Evolutionary conservation across 805 yeast species (phyloP).

Genomic region (Lachancea sp.): DNA sequence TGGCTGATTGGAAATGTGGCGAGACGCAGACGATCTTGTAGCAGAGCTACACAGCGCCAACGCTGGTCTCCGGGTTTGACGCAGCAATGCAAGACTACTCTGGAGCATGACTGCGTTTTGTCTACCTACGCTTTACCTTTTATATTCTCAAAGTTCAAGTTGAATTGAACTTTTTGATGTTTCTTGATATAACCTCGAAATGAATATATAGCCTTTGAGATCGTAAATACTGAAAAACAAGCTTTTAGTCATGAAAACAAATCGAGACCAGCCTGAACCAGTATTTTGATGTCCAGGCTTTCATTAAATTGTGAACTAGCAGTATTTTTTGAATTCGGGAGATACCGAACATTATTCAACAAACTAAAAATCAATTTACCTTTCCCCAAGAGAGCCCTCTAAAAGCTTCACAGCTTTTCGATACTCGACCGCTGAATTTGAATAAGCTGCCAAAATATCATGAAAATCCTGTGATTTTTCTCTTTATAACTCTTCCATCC

Average conservation of each 20-base stretch:
- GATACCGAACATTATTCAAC: background rate
- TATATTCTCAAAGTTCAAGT: background rate
- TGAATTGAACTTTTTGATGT: background rate
- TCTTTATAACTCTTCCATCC: too few species aligned
- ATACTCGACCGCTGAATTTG: too few species aligned
- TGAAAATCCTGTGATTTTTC: too few species aligned
- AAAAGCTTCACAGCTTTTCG: too few species aligned
- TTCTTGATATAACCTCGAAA: background rate
- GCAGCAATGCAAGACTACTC: background rate
- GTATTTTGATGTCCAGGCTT: too few species aligned
- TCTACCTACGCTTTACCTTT: background rate
- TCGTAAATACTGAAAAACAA: too few species aligned
- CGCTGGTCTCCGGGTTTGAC: background rate
- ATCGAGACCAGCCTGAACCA: too few species aligned
- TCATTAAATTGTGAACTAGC: too few species aligned
- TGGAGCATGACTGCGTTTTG: slow-evolving; percentile 1
- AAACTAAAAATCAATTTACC: background rate
- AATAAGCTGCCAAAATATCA: too few species aligned
- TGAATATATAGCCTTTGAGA: background rate
- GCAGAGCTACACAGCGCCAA: background rate
- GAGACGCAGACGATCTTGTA: slow-evolving; percentile 7
- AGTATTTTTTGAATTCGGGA: too few species aligned
- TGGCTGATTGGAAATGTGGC: slow-evolving; percentile 30
- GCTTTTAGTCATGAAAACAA: too few species aligned
- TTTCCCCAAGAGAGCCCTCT: too few species aligned